phyloP scores from a whole-genome alignment of 2,329 filamentous ascomycete genomes.

The Pseudocercospora fuligena region DNA sequence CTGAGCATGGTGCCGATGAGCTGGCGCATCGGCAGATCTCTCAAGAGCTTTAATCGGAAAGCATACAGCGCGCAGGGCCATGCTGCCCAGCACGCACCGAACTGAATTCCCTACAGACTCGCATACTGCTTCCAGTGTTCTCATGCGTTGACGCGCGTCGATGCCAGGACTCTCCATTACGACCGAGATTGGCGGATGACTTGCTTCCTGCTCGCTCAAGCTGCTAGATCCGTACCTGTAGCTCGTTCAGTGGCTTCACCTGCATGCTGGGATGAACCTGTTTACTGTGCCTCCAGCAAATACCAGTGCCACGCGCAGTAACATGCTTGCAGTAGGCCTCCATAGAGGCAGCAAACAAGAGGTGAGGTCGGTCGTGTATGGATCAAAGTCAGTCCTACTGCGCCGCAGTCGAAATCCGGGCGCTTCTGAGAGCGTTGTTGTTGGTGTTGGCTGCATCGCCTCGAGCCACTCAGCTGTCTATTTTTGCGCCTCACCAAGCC shows the following conservation, averaged over 20 bases:
- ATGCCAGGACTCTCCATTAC: background rate
- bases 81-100: background rate
- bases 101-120: background rate
- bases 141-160: background rate
- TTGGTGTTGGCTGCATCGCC: conserved; percentile 18
- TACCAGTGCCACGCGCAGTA: conserved; percentile 7
- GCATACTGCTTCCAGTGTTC: background rate
- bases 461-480: conserved; percentile 6
- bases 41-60: background rate
- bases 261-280: background rate
- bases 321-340: conserved; percentile 7
- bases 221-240: background rate
- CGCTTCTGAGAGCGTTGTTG: conserved; percentile 10
- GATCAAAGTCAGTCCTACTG: conserved; percentile 1
- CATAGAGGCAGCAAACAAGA: conserved; percentile 5
- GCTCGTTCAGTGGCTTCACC: background rate
- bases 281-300: conserved; percentile 7
- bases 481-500: conserved; percentile 12
- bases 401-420: conserved; percentile 12
- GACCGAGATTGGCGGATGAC: background rate
- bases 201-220: background rate
- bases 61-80: background rate
- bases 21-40: background rate
- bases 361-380: conserved; percentile 8
- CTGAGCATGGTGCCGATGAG: background rate